phyloP scores from a whole-genome alignment of 108 stramenopile species.

The Bacterosira constricta region DNA sequence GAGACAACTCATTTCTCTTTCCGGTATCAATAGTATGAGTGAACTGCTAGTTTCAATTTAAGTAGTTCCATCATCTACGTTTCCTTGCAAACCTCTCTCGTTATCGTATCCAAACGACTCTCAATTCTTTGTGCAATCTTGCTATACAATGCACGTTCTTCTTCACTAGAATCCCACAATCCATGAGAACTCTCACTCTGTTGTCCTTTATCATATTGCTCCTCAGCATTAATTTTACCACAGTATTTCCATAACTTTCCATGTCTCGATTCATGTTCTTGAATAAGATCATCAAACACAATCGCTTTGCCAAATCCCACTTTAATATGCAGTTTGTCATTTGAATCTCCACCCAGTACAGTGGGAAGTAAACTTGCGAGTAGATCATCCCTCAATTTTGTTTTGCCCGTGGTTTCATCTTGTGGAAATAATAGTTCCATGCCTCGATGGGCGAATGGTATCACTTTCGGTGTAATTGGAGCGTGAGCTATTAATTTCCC shows the following conservation, averaged over 20 bases:
- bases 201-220: conserved; percentile 3
- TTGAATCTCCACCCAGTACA: neutral
- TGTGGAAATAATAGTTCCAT: conserved; percentile 70
- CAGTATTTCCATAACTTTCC: conserved; percentile 57
- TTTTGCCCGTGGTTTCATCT: conserved; percentile 46
- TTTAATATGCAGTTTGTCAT: conserved; percentile 17
- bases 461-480: conserved; percentile 54
- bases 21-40: no score
- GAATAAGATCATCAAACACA: conserved; percentile 55
- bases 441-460: conserved; percentile 72
- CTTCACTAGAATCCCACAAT: conserved; percentile 33
- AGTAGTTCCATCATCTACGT: no score
- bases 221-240: conserved; percentile 4
- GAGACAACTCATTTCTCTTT: no score
- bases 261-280: conserved; percentile 50
- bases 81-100: conserved; percentile 29
- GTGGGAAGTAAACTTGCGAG: neutral
- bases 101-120: conserved; percentile 38
- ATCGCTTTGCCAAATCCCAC: conserved; percentile 53
- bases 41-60: no score
- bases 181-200: conserved; percentile 7
- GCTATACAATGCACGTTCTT: conserved; percentile 48
- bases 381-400: conserved; percentile 23
- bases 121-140: conserved; percentile 49
- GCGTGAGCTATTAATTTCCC: conserved; percentile 83